Base-by-base conservation (phyloP, 345 rosid genomes). In the Bruguiera sexangula region DNA sequence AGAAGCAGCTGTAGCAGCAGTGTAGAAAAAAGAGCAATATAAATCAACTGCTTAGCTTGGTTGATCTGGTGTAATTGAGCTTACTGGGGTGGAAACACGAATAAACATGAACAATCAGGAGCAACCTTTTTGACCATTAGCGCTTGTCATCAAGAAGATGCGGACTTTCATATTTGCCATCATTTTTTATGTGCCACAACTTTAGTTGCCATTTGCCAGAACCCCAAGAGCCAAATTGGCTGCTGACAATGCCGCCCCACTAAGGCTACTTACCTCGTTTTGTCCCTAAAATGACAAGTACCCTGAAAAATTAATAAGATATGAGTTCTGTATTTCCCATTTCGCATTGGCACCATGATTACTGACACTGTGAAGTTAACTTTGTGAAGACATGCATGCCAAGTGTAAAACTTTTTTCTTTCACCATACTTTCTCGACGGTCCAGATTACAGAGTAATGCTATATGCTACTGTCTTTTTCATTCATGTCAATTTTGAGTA, bases 221-320 rank as follows among this genome's bases (percentile, higher is more conserved):
- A 57, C 37, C 64, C 71, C 63, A 57, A 55, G 46, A 18, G 43
- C 5, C 37, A 58, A 37, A 59, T 68, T 68, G 71, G 63, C 24
- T 68, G 50, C 46, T 59, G 71, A 68, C 71, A 57, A 18, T 58
- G 64, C 55, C 59, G 4, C 18, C 43, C 64, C 71, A 66, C 69
- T 52, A 65, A 50, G 32, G 31, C 53, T 24, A 56, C 37, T 24
- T 37, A 5, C n/a, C 37, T 34, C 26, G 1, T 48, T 62, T 62
- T 7, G 20, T 26, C 2, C 6, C 22, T 15, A 19, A 58, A 27
- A 10, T 58, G 19, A 58, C 31, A 26, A 26, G 34, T 13, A 26
- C n/a, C 31, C 19, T 6, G 16, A 27, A 27, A 20, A 58, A 58
- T 10, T 2, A 39, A 9, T 39, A 11, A 39, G 13, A 39, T 11